Base-by-base conservation (phyloP, 2,329 filamentous ascomycete species). In the Fusarium vanettenii region DNA sequence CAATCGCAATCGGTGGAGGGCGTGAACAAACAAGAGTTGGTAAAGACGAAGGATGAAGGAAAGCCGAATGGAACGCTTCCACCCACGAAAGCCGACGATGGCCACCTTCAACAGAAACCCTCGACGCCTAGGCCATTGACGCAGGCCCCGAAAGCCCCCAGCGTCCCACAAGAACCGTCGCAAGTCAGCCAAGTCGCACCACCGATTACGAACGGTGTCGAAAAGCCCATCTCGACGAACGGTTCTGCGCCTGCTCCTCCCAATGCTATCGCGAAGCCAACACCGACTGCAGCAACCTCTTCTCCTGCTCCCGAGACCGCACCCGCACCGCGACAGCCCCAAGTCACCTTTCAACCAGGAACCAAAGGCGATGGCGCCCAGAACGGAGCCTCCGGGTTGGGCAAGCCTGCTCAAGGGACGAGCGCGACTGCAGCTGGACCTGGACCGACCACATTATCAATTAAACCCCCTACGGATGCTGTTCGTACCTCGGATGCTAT, bases 401-500 rank as follows among this genome's bases (percentile, higher is more conserved):
- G 43, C 22, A 76, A 76, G 39, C 10, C 60, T 41, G 55, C 35
- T 16, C 70, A 73, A 29, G 60, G 64, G 25, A n/a, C 48, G 6
- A 66, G 33, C 22, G 39, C 27, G 18, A 52, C 41, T 63, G 60
- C 59, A 18, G 13, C 63, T 48, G 33, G 43, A 7, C 33, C 63
- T 41, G 70, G 64, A 55, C 66, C 61, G 41, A 52, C 20, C 22
- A 22, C 63, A 8, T 68, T 82, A 45, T 79, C 81, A 11, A 80
- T 83, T 11, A 84, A 83, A 43, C 73, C 82, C 14, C 79, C 83
- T 7, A 72, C 79, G n/a, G 84, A 87, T 63, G 64, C 74, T 27
- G 56, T 79, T 60, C 84, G 84, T 41, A 76, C 81, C 60, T 78
- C 82, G 3, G 89, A 90, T 72, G 81, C 84, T 3, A 76, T 86